phyloP scores from a whole-genome alignment of 495 filamentous ascomycete species.

The Penicillium cinerascens region DNA sequence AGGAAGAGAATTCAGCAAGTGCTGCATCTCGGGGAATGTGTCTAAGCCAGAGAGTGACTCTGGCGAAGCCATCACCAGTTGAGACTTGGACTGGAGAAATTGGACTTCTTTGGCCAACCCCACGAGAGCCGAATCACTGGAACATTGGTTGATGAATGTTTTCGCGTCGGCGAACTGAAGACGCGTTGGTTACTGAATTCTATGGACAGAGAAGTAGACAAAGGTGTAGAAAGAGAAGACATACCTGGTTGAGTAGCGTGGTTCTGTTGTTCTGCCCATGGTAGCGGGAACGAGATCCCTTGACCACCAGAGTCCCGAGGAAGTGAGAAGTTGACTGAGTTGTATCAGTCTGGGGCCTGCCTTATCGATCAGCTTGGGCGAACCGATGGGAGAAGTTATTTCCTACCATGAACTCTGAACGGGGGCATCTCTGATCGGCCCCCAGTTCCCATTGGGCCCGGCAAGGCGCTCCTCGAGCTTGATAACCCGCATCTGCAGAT shows the following conservation, averaged over 20 bases:
- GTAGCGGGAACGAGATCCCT: conserved; percentile 24
- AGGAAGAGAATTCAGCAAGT: conserved; percentile 13
- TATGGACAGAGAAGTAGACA: neutral
- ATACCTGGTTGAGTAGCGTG: conserved; percentile 23
- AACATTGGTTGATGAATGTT: conserved; percentile 21
- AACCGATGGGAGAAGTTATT: neutral
- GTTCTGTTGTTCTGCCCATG: conserved; percentile 25
- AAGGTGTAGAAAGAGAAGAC: neutral
- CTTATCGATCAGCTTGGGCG: neutral
- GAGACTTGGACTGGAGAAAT: conserved; percentile 24
- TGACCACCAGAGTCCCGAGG: conserved; percentile 21
- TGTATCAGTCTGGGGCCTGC: conserved; percentile 1
- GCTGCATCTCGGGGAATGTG: conserved; percentile 14
- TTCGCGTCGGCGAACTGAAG: conserved; percentile 23
- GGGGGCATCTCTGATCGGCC: conserved; percentile 1
- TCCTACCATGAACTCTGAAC: conserved; percentile 11
- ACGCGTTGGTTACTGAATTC: neutral
- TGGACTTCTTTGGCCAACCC: conserved; percentile 27
- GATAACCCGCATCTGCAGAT: conserved; percentile 23
- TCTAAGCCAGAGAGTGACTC: conserved; percentile 15
- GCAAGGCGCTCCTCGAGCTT: conserved; percentile 20
- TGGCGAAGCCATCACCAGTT: conserved; percentile 8
- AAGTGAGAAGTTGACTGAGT: conserved; percentile 1
- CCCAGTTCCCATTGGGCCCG: neutral
- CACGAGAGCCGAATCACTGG: conserved; percentile 12